Percentiles rank a stretch among this genome's conserved stretches.
phyloP scores from a whole-genome alignment of 2,329 filamentous ascomycete genomes.

The Phyllosticta citribraziliensis region DNA sequence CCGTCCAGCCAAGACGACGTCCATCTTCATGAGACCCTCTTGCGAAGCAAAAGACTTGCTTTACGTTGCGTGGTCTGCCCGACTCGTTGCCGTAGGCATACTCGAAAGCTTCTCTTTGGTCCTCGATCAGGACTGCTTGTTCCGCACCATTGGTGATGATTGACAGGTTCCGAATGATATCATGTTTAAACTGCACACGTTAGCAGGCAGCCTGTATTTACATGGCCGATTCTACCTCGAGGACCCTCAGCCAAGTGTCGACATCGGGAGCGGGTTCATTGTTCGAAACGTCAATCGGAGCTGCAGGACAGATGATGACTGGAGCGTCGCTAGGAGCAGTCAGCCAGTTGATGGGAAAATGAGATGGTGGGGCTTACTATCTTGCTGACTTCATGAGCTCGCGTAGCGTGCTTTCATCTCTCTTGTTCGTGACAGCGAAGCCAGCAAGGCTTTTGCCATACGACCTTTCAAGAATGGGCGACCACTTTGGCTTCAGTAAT shows the following conservation, averaged over 20 bases:
- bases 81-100: conserved; percentile 51
- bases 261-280: conserved; percentile 65
- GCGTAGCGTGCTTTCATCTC: conserved; percentile 61
- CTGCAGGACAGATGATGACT: conserved; percentile 46
- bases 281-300: conserved; percentile 47
- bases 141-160: conserved; percentile 79
- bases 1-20: conserved; percentile 41
- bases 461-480: conserved; percentile 65
- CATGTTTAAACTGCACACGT: conserved; percentile 54
- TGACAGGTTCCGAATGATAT: conserved; percentile 66
- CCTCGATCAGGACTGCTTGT: conserved; percentile 67
- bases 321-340: background rate
- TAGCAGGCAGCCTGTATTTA: conserved; percentile 9
- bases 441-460: conserved; percentile 61
- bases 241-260: conserved; percentile 67
- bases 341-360: background rate
- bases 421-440: conserved; percentile 72
- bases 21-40: conserved; percentile 30
- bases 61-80: conserved; percentile 57
- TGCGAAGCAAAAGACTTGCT: conserved; percentile 50
- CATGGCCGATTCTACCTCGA: conserved; percentile 43
- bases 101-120: conserved; percentile 54
- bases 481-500: conserved; percentile 73
- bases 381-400: conserved; percentile 51
- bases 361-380: conserved; percentile 31